Conservation (phyloP, 371 early-diverging fungal species). For the Mortierella sp. region DNA sequence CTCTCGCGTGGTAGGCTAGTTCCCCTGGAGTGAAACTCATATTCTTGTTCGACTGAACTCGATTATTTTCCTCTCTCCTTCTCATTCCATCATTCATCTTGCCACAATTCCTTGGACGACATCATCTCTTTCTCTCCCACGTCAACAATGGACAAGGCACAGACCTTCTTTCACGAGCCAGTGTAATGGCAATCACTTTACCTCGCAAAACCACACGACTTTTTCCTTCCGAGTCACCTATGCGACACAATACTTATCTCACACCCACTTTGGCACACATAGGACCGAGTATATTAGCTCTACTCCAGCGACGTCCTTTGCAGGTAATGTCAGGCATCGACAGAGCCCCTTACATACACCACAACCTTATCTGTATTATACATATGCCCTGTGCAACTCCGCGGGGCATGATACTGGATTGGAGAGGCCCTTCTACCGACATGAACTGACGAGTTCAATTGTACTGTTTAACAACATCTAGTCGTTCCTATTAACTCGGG, state of each 20-base stretch:
- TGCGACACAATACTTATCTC: neutral
- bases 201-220: neutral
- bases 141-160: slow-evolving; percentile 22
- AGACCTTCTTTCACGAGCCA: slow-evolving; percentile 24
- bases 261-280: neutral
- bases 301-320: neutral
- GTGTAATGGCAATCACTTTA: slow-evolving; percentile 7
- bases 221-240: neutral
- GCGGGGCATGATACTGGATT: neutral
- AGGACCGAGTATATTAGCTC: neutral
- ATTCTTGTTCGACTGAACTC: neutral
- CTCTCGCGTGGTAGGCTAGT: neutral
- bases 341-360: neutral
- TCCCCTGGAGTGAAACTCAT: neutral
- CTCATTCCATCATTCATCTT: neutral
- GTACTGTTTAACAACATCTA: too few species aligned
- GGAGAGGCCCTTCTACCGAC: too few species aligned
- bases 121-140: neutral
- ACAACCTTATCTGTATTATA: slow-evolving; percentile 1
- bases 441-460: too few species aligned
- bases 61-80: neutral
- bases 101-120: neutral
- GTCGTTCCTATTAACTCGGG: slow-evolving; percentile 11
- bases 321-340: neutral
- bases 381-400: neutral